Evolutionary conservation across 306 rosid genomes (phyloP).

Genomic region (Cucurbita maxima): DNA sequence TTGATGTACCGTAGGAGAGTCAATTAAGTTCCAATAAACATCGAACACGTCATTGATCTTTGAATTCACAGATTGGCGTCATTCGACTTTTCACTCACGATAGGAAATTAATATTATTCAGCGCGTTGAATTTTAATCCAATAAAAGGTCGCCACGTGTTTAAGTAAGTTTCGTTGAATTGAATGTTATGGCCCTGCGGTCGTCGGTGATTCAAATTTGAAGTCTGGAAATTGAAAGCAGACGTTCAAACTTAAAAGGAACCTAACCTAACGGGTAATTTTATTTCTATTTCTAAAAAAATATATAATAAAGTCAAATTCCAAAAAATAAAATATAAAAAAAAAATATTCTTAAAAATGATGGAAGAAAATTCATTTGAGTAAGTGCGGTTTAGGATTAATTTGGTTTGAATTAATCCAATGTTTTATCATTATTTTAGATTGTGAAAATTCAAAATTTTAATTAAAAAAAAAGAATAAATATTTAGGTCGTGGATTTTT

Average conservation of each 20-base stretch:
- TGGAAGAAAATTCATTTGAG: no score
- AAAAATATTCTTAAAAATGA: no score
- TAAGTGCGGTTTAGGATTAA: no score
- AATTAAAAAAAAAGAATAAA: no score
- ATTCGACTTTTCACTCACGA: neutral
- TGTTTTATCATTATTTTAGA: no score
- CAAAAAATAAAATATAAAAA: no score
- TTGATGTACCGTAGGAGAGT: neutral
- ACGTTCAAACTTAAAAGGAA: neutral
- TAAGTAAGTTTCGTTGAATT: neutral
- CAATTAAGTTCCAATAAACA: neutral
- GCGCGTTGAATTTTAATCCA: neutral
- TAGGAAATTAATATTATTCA: neutral
- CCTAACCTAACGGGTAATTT: neutral
- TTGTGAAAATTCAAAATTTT: no score
- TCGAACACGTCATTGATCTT: neutral
- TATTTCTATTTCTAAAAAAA: neutral
- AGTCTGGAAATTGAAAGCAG: neutral
- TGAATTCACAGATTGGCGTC: neutral
- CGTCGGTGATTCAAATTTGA: constrained; percentile 1
- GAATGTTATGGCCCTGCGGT: neutral
- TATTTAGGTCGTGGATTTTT: no score
- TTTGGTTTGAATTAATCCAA: no score
- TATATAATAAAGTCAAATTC: no score
- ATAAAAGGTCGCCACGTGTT: neutral